These are phyloP conservation scores for Mayamaea pseudoterrestris DNA, from an alignment of 108 stramenopile genomes.

Conservation along the genomic window DNA sequence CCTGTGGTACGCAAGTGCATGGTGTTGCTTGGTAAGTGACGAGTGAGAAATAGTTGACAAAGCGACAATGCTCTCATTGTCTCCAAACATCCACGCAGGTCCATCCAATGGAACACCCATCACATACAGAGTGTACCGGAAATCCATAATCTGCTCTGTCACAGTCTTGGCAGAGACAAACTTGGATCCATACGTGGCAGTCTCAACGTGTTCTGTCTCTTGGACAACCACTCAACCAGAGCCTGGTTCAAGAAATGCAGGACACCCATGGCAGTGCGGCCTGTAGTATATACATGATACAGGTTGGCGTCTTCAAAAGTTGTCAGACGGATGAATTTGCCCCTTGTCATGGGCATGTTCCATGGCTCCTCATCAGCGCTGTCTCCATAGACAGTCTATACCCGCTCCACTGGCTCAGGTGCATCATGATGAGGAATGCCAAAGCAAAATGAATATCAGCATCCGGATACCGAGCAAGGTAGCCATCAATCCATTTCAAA, in stretches of 20 bases:
- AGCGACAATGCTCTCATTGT: slow-evolving; percentile 10
- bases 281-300: slow-evolving; percentile 7
- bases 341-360: slow-evolving; percentile 3
- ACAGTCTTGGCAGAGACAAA: slow-evolving; percentile 7
- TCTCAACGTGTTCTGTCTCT: slow-evolving; percentile 7
- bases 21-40: slow-evolving; percentile 10
- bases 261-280: not conserved
- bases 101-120: slow-evolving; percentile 18
- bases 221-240: slow-evolving; percentile 3
- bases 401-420: not conserved
- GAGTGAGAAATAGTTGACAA: not conserved
- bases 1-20: slow-evolving; percentile 9
- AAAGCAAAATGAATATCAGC: not conserved
- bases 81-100: slow-evolving; percentile 19
- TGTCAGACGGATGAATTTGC: slow-evolving; percentile 6
- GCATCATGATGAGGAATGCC: not conserved
- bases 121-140: slow-evolving; percentile 9
- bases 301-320: slow-evolving; percentile 18
- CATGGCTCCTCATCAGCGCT: slow-evolving; percentile 4
- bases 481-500: slow-evolving; percentile 12
- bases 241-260: slow-evolving; percentile 5
- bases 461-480: slow-evolving; percentile 9
- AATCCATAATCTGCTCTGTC: slow-evolving; percentile 13
- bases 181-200: slow-evolving; percentile 20
- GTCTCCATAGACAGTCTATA: slow-evolving; percentile 4